Base-by-base conservation (phyloP, 306 rosid species). In the Canavalia ensiformis region DNA sequence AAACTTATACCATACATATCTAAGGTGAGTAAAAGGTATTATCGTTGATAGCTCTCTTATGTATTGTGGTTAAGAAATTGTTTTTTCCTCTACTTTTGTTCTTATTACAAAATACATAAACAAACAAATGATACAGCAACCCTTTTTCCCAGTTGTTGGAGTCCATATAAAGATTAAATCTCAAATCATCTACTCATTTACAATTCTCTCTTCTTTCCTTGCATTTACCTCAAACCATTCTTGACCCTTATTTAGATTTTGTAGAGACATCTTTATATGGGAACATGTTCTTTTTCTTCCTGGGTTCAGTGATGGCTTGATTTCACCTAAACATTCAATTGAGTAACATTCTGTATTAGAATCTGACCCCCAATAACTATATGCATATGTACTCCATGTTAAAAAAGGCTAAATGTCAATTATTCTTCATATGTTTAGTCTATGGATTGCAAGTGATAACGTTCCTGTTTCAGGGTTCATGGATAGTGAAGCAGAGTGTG, bases 401-500 rank as follows among this genome's bases (percentile, higher is more conserved):
- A 75, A 34, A 75, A 18, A 79, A 50, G 63, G 68, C 13, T 49
- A 82, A 62, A 47, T 68, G 6, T 68, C 33, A 35, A 8, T 30
- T 58, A 33, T 54, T 54, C 5, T 33, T 78, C 59, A 10, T 82
- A 68, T 52, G 71, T 52, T 63, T 77, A 59, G 65, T 44, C 56
- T 30, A 4, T 46, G 62, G 56, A 59, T 59, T 41, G 1, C 46
- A 34, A 59, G 83, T 66, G 46, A 52, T 73, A 54, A 58, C 67
- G 66, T 84, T 74, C 59, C 56, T 81, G 65, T 68, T 76, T 82
- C 86, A 93, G 99, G 99, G 99, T 79, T 93, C 98, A 64, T 95
- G 99, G 99, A 95, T 95, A 81, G 99, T 91, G 50, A 95, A 95
- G 86, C 99, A 93, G 79, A 93, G 98, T 80, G 99, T 95, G 73